These are phyloP conservation scores for Geosiphon pyriformis DNA, from an alignment of 192 early-diverging fungal species.

Conservation along the genomic window DNA sequence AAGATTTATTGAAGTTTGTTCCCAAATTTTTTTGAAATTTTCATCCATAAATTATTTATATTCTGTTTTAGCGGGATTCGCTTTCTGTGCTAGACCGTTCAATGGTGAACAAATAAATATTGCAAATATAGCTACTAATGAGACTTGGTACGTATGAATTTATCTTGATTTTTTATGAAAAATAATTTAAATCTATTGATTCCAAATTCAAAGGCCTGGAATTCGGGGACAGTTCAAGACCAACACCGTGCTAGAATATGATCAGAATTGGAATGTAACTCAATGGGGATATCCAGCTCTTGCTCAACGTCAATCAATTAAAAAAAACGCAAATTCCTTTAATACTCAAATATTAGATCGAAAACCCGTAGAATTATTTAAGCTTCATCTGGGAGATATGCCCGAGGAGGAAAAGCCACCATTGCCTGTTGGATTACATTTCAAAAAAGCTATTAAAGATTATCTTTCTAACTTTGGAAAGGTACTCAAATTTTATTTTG, in stretches of 20 bases:
- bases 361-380: slow-evolving; percentile 13
- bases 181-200: background rate
- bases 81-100: background rate
- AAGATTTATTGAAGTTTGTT: background rate
- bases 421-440: background rate
- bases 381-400: slow-evolving; percentile 12
- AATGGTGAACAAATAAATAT: background rate
- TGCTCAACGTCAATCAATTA: background rate
- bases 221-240: background rate
- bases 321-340: too few relatives aligned
- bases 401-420: background rate
- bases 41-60: too few relatives aligned
- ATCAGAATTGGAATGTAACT: slow-evolving; percentile 2
- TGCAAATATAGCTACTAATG: background rate
- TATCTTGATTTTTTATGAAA: background rate
- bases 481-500: background rate
- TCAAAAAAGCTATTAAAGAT: slow-evolving; percentile 12
- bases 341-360: background rate
- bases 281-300: slow-evolving; percentile 12
- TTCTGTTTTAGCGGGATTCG: background rate
- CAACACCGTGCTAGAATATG: slow-evolving; percentile 11
- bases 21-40: background rate
- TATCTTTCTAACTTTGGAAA: slow-evolving; percentile 7
- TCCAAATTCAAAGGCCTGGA: background rate
- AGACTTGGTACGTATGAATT: background rate